phyloP scores from a whole-genome alignment of 2,329 filamentous ascomycete species.

The Boeremia exigua region DNA sequence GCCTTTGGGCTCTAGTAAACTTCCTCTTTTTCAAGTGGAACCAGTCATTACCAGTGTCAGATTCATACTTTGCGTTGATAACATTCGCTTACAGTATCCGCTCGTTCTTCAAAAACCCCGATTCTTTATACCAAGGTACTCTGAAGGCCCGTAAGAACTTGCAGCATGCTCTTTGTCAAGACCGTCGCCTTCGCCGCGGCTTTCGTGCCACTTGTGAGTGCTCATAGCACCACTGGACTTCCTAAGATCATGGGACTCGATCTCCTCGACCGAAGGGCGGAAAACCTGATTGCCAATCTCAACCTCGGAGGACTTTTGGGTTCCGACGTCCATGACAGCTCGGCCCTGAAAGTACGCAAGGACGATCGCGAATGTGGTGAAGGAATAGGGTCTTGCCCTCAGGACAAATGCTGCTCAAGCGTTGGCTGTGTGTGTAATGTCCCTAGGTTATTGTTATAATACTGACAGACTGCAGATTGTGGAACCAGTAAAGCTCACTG shows the following conservation, averaged over 20 bases:
- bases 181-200: not conserved
- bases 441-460: not conserved
- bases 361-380: slow-evolving; percentile 27
- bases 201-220: slow-evolving; percentile 18
- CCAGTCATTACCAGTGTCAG: not conserved
- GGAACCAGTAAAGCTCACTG: slow-evolving; percentile 61
- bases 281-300: slow-evolving; percentile 22
- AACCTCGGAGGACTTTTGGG: slow-evolving; percentile 3
- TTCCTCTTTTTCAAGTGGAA: not conserved
- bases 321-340: not conserved
- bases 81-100: not conserved
- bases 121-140: not conserved
- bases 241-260: slow-evolving; percentile 30
- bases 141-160: not conserved
- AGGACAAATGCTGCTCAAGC: slow-evolving; percentile 31
- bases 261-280: slow-evolving; percentile 26
- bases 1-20: not conserved
- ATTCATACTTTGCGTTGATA: not conserved
- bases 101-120: not conserved
- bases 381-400: slow-evolving; percentile 28
- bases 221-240: slow-evolving; percentile 23
- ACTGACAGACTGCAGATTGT: slow-evolving; percentile 48
- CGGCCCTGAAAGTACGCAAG: slow-evolving; percentile 19
- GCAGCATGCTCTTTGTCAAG: slow-evolving; percentile 1
- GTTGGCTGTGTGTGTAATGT: slow-evolving; percentile 20